These are phyloP conservation scores for Sporothrix protearum DNA, from an alignment of 2,329 filamentous ascomycete species.

Conservation along the genomic window DNA sequence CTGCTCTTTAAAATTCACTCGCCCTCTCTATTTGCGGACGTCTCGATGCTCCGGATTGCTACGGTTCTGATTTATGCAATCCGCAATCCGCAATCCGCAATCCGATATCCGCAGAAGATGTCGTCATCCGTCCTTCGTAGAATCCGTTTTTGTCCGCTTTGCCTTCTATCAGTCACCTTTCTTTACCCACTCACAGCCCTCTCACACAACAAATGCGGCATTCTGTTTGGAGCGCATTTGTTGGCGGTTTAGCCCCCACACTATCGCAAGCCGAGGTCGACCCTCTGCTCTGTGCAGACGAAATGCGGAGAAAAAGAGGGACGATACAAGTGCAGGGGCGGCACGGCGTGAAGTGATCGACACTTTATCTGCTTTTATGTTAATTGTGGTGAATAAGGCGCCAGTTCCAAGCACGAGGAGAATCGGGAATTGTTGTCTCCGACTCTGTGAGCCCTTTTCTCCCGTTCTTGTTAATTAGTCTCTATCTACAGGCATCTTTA, in stretches of 20 bases:
- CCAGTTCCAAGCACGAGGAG: background rate
- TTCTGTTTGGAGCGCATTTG: background rate
- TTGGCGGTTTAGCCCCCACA: background rate
- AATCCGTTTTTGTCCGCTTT: background rate
- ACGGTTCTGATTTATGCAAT: background rate
- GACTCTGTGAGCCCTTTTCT: background rate
- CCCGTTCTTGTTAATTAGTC: background rate
- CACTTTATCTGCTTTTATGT: background rate
- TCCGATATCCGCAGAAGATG: background rate
- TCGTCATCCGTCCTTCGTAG: background rate
- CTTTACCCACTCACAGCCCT: background rate
- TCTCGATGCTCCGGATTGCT: background rate
- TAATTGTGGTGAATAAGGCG: background rate
- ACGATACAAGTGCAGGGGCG: background rate
- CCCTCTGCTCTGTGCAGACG: background rate
- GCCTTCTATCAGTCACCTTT: background rate
- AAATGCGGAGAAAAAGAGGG: background rate
- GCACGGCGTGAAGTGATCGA: background rate
- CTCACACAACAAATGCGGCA: background rate
- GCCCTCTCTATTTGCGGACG: background rate
- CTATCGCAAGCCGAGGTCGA: slow-evolving; percentile 1
- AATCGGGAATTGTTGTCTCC: background rate
- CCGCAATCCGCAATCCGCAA: background rate
- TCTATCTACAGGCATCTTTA: background rate
- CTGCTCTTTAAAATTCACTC: background rate